Conservation (phyloP, 495 filamentous ascomycete genomes). For the Penicillium turbatum region DNA sequence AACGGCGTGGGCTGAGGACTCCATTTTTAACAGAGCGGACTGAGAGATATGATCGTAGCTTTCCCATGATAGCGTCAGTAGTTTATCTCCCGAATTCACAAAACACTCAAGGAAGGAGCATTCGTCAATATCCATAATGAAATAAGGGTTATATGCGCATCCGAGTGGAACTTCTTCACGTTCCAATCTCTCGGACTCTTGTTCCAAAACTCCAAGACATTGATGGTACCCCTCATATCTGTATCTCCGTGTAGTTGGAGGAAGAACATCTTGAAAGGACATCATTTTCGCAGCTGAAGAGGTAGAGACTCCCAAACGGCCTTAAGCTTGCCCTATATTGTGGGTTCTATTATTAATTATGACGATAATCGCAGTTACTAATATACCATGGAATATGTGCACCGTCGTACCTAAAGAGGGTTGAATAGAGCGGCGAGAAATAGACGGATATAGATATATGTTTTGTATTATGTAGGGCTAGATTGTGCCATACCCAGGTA, state of each 20-base stretch:
- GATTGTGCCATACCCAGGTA: too few relatives aligned
- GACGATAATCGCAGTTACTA: not conserved
- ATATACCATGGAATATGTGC: not conserved
- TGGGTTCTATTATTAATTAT: not conserved
- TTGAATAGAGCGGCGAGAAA: not conserved
- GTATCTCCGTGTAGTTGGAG: not conserved
- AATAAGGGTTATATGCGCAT: slow-evolving; percentile 5
- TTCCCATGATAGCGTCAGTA: slow-evolving; percentile 9
- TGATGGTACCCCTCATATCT: not conserved
- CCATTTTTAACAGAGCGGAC: slow-evolving; percentile 1
- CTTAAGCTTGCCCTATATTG: not conserved
- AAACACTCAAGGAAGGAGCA: slow-evolving; percentile 12
- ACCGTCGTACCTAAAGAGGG: not conserved
- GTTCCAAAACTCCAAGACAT: not conserved
- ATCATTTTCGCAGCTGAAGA: not conserved
- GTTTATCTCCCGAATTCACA: slow-evolving; percentile 8
- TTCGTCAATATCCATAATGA: slow-evolving; percentile 9
- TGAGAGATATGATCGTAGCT: slow-evolving; percentile 10
- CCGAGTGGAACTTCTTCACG: not conserved
- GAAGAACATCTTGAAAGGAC: not conserved
- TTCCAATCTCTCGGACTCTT: not conserved
- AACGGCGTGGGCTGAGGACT: not conserved
- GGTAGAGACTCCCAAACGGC: not conserved
- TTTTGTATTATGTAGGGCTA: too few relatives aligned
- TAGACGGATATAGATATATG: too few relatives aligned